Base-by-base conservation (phyloP, 1,284 basidiomycete genomes). In the Ceratobasidium sp. region DNA sequence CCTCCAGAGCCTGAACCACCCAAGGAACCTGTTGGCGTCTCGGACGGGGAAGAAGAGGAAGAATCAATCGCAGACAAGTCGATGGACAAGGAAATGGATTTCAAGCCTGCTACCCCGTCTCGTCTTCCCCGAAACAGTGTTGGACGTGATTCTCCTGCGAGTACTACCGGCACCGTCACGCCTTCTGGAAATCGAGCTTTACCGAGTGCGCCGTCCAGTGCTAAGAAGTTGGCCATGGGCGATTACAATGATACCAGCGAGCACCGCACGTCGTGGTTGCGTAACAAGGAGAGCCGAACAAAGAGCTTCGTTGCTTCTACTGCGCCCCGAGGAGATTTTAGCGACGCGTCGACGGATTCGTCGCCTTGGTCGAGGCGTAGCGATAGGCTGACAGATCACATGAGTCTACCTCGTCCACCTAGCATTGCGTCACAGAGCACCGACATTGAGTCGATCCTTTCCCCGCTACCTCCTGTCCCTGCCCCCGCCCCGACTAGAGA, bases 131-230 rank as follows among this genome's bases (percentile, higher is more conserved):
- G 69, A 41, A 56, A 57, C 44, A 72, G 69, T 47, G 22, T 72
- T 62, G 69, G 69, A 22, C 69, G 57, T 19, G 69, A 72, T 17
- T 72, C 69, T 3, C 69, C 69, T 2, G 69, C 69, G 2, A 72
- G 56, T 29, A 59, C 67, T n/a, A 72, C 69, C 9, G 69, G 69
- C 17, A 72, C 69, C n/a, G 36, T 72, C 47, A 72, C 69, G 7
- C 69, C 69, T 53, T 64, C 62, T 17, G 69, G 56, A n/a, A 57
- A 11, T 19, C 69, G 69, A 6, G 48, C 53, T n/a, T 48, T 41
- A n/a, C 41, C 45, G 7, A 57, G 57, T 31, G 47, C 57, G 22
- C 47, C 69, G 3, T 47, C 56, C 15, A 72, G 69, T 31, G 69
- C 54, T 29, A 72, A 62, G 33, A 72, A 72, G 47, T 33, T 57